Percentiles rank a stretch among this genome's conserved stretches.
phyloP scores from a whole-genome alignment of 139 green algal genomes.

The Tetraselmis striata region DNA sequence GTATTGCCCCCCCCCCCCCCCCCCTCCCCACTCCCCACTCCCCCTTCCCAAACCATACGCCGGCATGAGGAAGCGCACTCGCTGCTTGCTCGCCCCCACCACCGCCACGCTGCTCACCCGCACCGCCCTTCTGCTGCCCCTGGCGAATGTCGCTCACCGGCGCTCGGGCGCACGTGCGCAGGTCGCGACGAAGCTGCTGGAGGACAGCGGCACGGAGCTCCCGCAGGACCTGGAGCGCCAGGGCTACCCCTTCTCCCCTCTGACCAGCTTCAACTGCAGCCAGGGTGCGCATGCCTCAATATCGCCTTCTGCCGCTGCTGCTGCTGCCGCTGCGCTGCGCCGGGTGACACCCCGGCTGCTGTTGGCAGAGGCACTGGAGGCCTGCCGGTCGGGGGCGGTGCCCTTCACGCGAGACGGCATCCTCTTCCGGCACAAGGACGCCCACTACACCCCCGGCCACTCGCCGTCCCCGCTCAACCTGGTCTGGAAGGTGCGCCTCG shows the following conservation, averaged over 20 bases:
- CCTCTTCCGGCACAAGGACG: constrained; percentile 67
- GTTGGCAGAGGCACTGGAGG: constrained; percentile 15
- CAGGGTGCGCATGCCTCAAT: background rate
- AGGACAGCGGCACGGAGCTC: background rate
- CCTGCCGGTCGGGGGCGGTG: constrained; percentile 11
- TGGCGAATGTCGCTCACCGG: no score
- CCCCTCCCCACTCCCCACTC: no score
- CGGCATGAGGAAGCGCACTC: no score
- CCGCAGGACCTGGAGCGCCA: background rate
- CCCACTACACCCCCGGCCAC: constrained; percentile 58
- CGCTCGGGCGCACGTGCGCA: no score
- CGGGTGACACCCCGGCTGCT: background rate
- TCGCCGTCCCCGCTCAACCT: constrained; percentile 63
- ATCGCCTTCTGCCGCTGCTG: constrained; percentile 25
- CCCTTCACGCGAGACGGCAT: constrained; percentile 70
- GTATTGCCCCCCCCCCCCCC: constrained; percentile 1
- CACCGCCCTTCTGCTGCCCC: no score
- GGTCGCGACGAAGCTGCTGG: background rate
- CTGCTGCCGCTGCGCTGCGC: background rate
- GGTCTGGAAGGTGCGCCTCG: constrained; percentile 72
- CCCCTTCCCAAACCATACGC: no score
- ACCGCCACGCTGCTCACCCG: no score
- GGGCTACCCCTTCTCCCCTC: background rate
- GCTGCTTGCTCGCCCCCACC: no score
- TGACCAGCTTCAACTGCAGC: background rate